Evolutionary conservation across 2,329 filamentous ascomycete species (phyloP).

Genomic region (Sporothrix inflata): DNA sequence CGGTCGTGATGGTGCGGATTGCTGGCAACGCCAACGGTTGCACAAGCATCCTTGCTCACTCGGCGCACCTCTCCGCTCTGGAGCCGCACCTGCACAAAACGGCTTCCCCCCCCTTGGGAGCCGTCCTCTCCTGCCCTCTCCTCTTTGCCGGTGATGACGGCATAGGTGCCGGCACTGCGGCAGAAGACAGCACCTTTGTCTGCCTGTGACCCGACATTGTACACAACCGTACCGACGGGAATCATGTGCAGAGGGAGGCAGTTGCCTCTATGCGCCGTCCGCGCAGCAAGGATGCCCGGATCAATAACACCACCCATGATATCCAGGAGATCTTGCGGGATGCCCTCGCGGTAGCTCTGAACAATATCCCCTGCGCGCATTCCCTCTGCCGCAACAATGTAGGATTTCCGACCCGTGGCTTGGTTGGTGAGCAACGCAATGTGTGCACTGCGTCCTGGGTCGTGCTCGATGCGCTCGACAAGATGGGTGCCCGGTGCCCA

Average conservation of each 20-base stretch:
- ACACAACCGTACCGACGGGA: slow-evolving; percentile 89
- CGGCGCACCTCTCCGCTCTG: slow-evolving; percentile 92
- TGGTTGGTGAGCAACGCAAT: slow-evolving; percentile 83
- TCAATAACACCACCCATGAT: slow-evolving; percentile 93
- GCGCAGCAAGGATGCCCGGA: slow-evolving; percentile 92
- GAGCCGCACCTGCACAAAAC: slow-evolving; percentile 80
- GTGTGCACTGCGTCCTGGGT: slow-evolving; percentile 89
- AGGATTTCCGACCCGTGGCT: slow-evolving; percentile 75
- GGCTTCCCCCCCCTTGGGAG: slow-evolving; percentile 65
- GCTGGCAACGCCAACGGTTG: slow-evolving; percentile 91
- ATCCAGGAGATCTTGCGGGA: slow-evolving; percentile 81
- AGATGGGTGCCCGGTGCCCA: slow-evolving; percentile 77
- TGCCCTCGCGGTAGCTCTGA: slow-evolving; percentile 88
- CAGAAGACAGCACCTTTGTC: slow-evolving; percentile 85
- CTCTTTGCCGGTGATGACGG: slow-evolving; percentile 85
- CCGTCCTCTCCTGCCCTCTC: slow-evolving; percentile 65
- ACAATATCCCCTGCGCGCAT: slow-evolving; percentile 89
- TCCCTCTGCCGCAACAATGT: slow-evolving; percentile 94
- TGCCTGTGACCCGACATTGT: slow-evolving; percentile 79
- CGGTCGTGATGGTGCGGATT: slow-evolving; percentile 89
- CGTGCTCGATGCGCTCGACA: slow-evolving; percentile 95
- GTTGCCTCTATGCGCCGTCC: slow-evolving; percentile 92
- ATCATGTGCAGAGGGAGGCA: slow-evolving; percentile 96
- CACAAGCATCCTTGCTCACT: slow-evolving; percentile 89
- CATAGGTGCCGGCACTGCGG: slow-evolving; percentile 90